Conservation (phyloP, 2,329 filamentous ascomycete species). For the Aspergillus aculeatus region DNA sequence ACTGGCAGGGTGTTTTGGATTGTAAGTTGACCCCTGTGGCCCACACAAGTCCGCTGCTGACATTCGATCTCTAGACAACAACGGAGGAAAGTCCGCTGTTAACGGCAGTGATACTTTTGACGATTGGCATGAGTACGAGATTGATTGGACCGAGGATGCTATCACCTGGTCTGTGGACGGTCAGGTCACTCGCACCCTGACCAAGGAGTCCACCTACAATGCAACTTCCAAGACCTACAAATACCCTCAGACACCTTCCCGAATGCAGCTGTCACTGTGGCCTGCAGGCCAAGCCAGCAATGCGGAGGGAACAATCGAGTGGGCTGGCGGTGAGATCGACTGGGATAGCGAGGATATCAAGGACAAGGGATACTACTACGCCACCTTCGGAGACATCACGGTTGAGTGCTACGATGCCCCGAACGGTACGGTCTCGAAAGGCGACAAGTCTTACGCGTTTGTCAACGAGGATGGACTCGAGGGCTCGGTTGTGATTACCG, state of each 20-base stretch:
- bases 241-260: conserved; percentile 87
- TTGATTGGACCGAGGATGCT: conserved; percentile 85
- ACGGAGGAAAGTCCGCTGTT: conserved; percentile 67
- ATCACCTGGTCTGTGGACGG: conserved; percentile 89
- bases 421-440: conserved; percentile 60
- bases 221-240: conserved; percentile 74
- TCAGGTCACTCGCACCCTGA: conserved; percentile 67
- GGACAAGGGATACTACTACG: conserved; percentile 83
- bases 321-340: conserved; percentile 88
- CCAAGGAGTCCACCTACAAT: conserved; percentile 80
- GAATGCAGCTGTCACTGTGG: conserved; percentile 94
- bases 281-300: conserved; percentile 81
- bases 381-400: conserved; percentile 71
- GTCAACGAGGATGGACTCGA: conserved; percentile 66
- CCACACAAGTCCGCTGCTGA: not conserved
- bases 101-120: conserved; percentile 64
- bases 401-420: conserved; percentile 88
- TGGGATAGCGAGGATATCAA: conserved; percentile 82
- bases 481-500: conserved; percentile 71
- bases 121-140: conserved; percentile 85
- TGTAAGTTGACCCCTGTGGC: conserved; percentile 62
- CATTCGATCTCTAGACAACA: conserved; percentile 57
- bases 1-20: conserved; percentile 88
- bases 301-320: conserved; percentile 78
- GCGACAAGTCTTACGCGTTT: conserved; percentile 72